These are phyloP conservation scores for Trichoderma koningiopsis DNA, from an alignment of 2,329 filamentous ascomycete genomes.

Conservation along the genomic window DNA sequence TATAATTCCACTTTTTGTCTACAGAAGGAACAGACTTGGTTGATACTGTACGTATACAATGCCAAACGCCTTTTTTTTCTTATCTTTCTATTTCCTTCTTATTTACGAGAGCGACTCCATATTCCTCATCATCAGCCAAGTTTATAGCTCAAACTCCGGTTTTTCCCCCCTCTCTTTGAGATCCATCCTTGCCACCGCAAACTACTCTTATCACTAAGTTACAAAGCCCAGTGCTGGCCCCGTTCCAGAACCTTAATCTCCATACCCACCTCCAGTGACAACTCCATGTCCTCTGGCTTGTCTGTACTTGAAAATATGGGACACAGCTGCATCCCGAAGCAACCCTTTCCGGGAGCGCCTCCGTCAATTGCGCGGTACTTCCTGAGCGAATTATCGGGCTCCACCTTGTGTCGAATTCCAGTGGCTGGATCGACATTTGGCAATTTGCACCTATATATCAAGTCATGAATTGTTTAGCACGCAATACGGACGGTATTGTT, in stretches of 20 bases:
- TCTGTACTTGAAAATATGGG: slow-evolving; percentile 50
- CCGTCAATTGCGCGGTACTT: slow-evolving; percentile 62
- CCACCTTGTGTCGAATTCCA: slow-evolving; percentile 55
- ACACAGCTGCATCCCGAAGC: slow-evolving; percentile 67
- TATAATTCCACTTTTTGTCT: background rate
- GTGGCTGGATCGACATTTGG: slow-evolving; percentile 68
- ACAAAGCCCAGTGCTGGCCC: slow-evolving; percentile 48
- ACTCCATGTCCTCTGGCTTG: slow-evolving; percentile 40
- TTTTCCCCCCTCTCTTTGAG: background rate
- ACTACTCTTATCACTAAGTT: background rate
- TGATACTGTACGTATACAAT: background rate
- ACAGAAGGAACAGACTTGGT: background rate
- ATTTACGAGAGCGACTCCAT: background rate
- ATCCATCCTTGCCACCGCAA: slow-evolving; percentile 13
- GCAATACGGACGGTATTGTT: background rate
- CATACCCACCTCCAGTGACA: slow-evolving; percentile 59
- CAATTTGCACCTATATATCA: slow-evolving; percentile 61
- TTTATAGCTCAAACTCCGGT: slow-evolving; percentile 8
- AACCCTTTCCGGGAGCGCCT: slow-evolving; percentile 58
- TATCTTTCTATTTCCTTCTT: background rate
- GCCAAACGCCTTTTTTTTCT: background rate
- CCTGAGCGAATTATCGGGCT: slow-evolving; percentile 62
- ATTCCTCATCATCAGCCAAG: background rate
- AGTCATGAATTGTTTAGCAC: background rate
- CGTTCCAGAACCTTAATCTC: slow-evolving; percentile 51